Conservation (phyloP, 257 asterid genomes). For the Gentiana dahurica region DNA sequence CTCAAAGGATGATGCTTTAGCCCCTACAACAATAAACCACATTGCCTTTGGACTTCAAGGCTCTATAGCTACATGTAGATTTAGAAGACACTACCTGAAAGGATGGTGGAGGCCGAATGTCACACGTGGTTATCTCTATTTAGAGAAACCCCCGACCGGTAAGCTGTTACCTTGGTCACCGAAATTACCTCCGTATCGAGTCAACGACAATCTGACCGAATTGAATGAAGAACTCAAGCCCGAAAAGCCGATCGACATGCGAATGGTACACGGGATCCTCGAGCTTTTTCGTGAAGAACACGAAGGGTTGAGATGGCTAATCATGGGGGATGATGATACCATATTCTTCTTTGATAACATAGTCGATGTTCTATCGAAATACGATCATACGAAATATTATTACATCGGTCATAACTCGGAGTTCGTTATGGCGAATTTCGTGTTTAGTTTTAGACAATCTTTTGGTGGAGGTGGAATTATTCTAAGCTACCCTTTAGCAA, state of each 20-base stretch:
- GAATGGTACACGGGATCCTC: constrained; percentile 52
- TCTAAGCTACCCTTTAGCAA: constrained; percentile 49
- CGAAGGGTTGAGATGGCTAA: constrained; percentile 42
- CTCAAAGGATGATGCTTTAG: neutral
- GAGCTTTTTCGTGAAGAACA: constrained; percentile 36
- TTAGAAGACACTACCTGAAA: constrained; percentile 16
- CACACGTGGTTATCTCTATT: constrained; percentile 15
- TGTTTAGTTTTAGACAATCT: constrained; percentile 45
- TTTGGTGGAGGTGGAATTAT: constrained; percentile 74
- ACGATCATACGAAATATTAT: constrained; percentile 45
- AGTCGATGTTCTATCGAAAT: constrained; percentile 31
- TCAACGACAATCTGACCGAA: constrained; percentile 15
- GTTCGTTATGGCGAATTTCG: constrained; percentile 33
- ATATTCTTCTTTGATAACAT: constrained; percentile 51
- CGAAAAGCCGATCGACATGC: constrained; percentile 20
- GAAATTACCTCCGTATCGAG: constrained; percentile 13
- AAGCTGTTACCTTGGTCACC: constrained; percentile 19
- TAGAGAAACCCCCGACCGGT: constrained; percentile 14
- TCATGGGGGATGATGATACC: constrained; percentile 73
- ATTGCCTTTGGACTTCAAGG: constrained; percentile 22
- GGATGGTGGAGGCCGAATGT: constrained; percentile 28
- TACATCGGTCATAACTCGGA: constrained; percentile 58
- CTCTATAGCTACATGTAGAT: constrained; percentile 16
- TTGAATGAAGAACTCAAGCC: constrained; percentile 22
- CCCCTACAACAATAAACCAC: constrained; percentile 18